A percentile compares a stretch with the other conserved stretches of the same genome.
These are phyloP conservation scores for Tetrapyrgos nigripes DNA, from an alignment of 1,284 basidiomycete genomes.

Conservation along the genomic window DNA sequence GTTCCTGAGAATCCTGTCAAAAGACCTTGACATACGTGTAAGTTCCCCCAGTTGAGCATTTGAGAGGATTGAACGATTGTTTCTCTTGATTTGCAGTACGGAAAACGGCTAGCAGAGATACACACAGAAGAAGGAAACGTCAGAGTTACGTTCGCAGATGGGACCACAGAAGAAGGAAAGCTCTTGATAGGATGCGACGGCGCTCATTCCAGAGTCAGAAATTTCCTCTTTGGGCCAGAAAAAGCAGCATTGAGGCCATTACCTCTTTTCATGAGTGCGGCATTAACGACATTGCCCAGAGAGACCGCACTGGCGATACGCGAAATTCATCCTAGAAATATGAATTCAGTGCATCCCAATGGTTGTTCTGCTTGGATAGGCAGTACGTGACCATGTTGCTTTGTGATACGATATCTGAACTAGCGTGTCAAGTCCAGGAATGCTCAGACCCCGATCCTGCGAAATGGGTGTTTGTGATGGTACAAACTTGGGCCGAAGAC, in stretches of 20 bases:
- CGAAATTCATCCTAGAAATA: not conserved
- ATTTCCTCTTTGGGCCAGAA: slow-evolving; percentile 5
- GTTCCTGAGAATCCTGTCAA: not conserved
- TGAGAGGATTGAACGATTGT: not conserved
- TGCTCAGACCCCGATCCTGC: not conserved
- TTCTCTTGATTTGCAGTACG: slow-evolving; percentile 2
- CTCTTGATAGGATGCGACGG: slow-evolving; percentile 4
- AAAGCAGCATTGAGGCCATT: not conserved
- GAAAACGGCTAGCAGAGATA: not conserved
- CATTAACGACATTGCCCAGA: not conserved
- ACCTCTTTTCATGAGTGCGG: not conserved
- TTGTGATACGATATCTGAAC: too few relatives aligned
- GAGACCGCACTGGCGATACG: not conserved
- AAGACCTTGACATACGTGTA: not conserved
- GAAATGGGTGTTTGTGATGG: not conserved
- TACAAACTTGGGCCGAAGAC: not conserved
- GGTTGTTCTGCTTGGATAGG: not conserved
- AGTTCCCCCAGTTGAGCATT: not conserved
- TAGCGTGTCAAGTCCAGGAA: slow-evolving; percentile 7
- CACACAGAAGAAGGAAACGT: not conserved
- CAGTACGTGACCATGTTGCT: too few relatives aligned
- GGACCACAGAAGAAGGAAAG: not conserved
- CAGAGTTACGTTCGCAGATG: slow-evolving; percentile 1
- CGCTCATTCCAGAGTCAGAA: slow-evolving; percentile 3
- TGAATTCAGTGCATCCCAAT: not conserved